phyloP scores from a whole-genome alignment of 768 basidiomycete genomes.

The Melanogaster broomeanus region DNA sequence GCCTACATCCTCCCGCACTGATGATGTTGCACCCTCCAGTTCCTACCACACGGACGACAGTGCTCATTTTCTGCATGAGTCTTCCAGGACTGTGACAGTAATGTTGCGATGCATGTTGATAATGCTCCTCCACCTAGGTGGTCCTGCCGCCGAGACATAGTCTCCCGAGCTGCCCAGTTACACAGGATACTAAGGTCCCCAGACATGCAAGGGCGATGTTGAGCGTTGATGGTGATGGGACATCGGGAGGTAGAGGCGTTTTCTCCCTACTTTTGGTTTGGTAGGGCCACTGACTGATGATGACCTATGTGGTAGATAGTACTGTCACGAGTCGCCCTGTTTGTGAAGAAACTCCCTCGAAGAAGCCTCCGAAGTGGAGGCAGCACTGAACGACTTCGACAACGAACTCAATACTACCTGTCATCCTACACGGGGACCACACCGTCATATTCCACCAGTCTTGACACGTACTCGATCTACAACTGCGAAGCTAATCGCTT shows the following conservation, averaged over 20 bases:
- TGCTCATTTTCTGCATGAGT: constrained; percentile 16
- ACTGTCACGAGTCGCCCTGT: constrained; percentile 16
- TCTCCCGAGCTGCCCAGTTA: constrained; percentile 14
- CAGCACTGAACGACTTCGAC: constrained; percentile 64
- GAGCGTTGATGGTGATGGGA: constrained; percentile 20
- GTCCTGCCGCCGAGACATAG: constrained; percentile 14
- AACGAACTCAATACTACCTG: constrained; percentile 60
- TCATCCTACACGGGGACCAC: constrained; percentile 34
- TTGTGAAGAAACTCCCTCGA: constrained; percentile 45
- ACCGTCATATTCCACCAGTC: constrained; percentile 34
- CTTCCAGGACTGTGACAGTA: constrained; percentile 21
- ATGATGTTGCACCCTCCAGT: constrained; percentile 15
- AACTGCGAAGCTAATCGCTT: constrained; percentile 51
- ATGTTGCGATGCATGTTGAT: constrained; percentile 30
- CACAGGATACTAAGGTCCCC: constrained; percentile 30
- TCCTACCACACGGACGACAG: constrained; percentile 15
- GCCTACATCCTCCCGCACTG: constrained; percentile 23
- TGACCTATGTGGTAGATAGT: neutral
- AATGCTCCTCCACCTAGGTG: constrained; percentile 20
- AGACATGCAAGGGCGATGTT: constrained; percentile 41
- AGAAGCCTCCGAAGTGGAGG: constrained; percentile 62
- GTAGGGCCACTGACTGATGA: neutral
- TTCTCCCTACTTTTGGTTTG: neutral
- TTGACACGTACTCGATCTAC: constrained; percentile 39
- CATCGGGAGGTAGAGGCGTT: constrained; percentile 11